These are phyloP conservation scores for Vanderwaltozyma polyspora DNA, from an alignment of 805 yeast species.

Conservation along the genomic window DNA sequence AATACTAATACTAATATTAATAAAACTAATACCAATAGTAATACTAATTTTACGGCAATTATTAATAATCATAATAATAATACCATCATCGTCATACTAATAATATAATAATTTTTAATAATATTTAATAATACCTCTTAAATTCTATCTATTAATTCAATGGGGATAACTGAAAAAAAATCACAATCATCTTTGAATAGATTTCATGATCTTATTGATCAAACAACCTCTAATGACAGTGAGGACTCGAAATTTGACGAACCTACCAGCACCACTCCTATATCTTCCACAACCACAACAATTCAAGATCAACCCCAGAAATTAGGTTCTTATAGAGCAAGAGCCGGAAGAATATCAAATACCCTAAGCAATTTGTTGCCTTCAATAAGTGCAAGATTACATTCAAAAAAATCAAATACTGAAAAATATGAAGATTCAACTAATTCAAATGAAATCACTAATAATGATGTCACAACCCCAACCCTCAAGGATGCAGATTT, in stretches of 20 bases:
- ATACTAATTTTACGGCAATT: no score
- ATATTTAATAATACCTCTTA: no score
- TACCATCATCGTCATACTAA: no score
- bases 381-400: slow-evolving; percentile 27
- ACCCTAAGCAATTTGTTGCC: slow-evolving; percentile 27
- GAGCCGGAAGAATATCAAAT: slow-evolving; percentile 25
- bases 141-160: neutral
- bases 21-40: no score
- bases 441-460: neutral
- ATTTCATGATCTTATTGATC: no score
- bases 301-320: slow-evolving; percentile 13
- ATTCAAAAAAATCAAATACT: slow-evolving; percentile 5
- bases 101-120: no score
- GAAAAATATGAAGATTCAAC: neutral
- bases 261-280: no score
- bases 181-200: no score
- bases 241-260: neutral
- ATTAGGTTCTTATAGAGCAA: slow-evolving; percentile 26
- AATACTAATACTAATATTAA: no score
- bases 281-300: neutral
- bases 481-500: neutral
- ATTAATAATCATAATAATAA: no score
- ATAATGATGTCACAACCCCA: neutral
- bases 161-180: no score
- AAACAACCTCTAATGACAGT: neutral